Percentiles rank a stretch among this genome's conserved stretches.
These are phyloP conservation scores for Polytolypa hystricis DNA, from an alignment of 2,329 filamentous ascomycete genomes.

Conservation along the genomic window DNA sequence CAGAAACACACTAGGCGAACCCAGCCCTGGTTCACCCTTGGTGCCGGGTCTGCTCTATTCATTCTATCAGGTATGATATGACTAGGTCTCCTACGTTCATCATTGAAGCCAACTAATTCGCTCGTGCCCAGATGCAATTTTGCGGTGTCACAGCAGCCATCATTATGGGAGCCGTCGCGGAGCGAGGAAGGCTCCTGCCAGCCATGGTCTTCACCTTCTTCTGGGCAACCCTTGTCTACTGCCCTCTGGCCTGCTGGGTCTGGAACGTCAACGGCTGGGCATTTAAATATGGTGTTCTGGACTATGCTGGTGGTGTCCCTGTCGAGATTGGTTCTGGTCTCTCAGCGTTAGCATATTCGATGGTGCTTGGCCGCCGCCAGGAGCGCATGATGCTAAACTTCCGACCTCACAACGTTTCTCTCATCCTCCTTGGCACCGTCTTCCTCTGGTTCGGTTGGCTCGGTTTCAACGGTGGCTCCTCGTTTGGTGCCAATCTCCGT, in stretches of 20 bases:
- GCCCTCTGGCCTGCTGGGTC: slow-evolving; percentile 89
- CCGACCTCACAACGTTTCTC: slow-evolving; percentile 94
- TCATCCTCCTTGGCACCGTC: slow-evolving; percentile 90
- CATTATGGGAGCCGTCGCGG: slow-evolving; percentile 80
- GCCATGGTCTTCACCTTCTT: slow-evolving; percentile 92
- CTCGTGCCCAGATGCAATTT: slow-evolving; percentile 74
- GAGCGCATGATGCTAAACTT: slow-evolving; percentile 99
- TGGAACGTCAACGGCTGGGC: slow-evolving; percentile 95
- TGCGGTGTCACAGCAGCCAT: slow-evolving; percentile 86
- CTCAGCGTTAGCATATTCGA: slow-evolving; percentile 87
- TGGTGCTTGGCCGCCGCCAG: slow-evolving; percentile 89
- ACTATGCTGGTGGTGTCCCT: slow-evolving; percentile 92
- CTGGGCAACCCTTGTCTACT: slow-evolving; percentile 97
- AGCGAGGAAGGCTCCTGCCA: slow-evolving; percentile 84
- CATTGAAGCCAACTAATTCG: no score
- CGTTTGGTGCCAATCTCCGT: slow-evolving; percentile 87
- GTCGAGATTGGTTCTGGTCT: slow-evolving; percentile 95
- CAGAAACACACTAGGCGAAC: slow-evolving; percentile 67
- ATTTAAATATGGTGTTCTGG: slow-evolving; percentile 79
- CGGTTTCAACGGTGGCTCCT: slow-evolving; percentile 93
- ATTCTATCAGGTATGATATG: slow-evolving; percentile 66
- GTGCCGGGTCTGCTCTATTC: slow-evolving; percentile 84
- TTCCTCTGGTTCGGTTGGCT: slow-evolving; percentile 99
- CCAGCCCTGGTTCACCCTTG: slow-evolving; percentile 79
- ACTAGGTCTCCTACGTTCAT: no score